Evolutionary conservation across 108 stramenopile species (phyloP).

Genomic region (Aurantiochytrium sp.): DNA sequence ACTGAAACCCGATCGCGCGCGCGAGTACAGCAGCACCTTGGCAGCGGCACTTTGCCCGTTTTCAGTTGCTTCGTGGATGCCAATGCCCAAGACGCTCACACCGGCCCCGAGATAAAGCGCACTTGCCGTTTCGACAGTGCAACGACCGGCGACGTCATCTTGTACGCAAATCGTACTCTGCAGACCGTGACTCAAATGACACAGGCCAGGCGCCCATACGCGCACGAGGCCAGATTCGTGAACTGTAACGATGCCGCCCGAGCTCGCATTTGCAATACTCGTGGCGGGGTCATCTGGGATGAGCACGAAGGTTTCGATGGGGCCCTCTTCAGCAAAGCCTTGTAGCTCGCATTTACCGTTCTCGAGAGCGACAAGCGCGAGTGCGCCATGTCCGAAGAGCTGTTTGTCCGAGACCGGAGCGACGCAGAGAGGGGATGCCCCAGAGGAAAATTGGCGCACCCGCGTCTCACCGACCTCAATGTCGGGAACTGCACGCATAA

Average conservation of each 20-base stretch:
- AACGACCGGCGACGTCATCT: neutral
- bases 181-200: neutral
- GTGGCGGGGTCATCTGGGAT: neutral
- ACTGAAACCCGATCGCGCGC: neutral
- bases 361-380: neutral
- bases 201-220: neutral
- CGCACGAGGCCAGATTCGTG: neutral
- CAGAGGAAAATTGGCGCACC: neutral
- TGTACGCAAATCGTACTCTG: neutral
- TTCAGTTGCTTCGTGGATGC: neutral
- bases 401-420: neutral
- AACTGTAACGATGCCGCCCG: neutral
- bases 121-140: neutral
- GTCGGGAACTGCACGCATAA: neutral
- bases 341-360: neutral
- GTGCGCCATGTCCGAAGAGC: neutral
- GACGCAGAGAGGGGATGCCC: neutral
- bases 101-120: neutral
- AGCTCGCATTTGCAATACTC: neutral
- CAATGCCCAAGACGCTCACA: neutral
- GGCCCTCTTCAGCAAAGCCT: neutral
- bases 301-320: neutral
- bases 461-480: neutral
- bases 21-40: conserved; percentile 8
- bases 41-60: neutral